Conservation (phyloP, 768 basidiomycete species). For the Pisolithus marmoratus region DNA sequence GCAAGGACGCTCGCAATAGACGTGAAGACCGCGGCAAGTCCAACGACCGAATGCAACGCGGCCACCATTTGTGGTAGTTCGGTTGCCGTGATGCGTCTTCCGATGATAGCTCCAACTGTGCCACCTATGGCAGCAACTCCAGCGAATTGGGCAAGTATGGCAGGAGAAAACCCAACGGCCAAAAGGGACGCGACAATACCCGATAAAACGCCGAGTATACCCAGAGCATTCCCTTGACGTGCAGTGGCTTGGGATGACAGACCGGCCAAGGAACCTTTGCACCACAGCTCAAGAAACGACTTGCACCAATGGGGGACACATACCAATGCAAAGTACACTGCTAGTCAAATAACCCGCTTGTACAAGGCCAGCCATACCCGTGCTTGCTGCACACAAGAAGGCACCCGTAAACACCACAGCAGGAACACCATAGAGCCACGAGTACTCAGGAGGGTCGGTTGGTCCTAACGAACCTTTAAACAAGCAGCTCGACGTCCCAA, state of each 20-base stretch:
- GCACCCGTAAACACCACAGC: constrained; percentile 80
- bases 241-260: constrained; percentile 77
- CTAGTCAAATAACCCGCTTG: constrained; percentile 85
- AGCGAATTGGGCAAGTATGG: constrained; percentile 72
- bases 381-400: constrained; percentile 75
- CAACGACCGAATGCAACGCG: constrained; percentile 86
- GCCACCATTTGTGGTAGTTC: constrained; percentile 81
- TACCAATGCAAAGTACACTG: constrained; percentile 82
- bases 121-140: constrained; percentile 73
- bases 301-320: constrained; percentile 2
- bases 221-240: constrained; percentile 83
- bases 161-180: constrained; percentile 77
- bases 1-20: constrained; percentile 77
- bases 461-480: constrained; percentile 42
- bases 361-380: constrained; percentile 80
- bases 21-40: constrained; percentile 84
- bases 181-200: constrained; percentile 76
- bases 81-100: constrained; percentile 79
- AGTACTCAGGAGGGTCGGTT: constrained; percentile 84
- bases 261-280: constrained; percentile 69
- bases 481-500: not conserved
- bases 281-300: not conserved
- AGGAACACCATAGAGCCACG: constrained; percentile 76
- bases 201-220: constrained; percentile 77
- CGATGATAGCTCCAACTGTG: constrained; percentile 63